Base-by-base conservation (phyloP, 768 basidiomycete genomes). In the Suillus variegatus region DNA sequence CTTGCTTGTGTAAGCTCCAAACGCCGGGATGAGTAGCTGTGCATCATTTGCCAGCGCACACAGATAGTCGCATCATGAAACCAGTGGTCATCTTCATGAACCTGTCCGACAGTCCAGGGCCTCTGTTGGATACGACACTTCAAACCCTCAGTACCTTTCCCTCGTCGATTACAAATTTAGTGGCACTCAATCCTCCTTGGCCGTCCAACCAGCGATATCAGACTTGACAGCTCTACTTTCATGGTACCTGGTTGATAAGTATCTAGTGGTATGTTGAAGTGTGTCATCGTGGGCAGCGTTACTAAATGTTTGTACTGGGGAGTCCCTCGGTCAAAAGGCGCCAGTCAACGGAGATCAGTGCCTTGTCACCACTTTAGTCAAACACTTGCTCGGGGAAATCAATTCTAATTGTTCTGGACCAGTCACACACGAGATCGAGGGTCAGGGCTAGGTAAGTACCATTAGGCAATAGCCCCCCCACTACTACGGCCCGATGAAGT, bases 401-500 rank as follows among this genome's bases (percentile, higher is more conserved):
- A n/a, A n/a, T 55, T 32, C 7, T 4, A 52, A 28, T 28, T 25
- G 3, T 51, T 35, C 10, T 36, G 32, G n/a, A n/a, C 55, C 35
- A 36, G 12, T 40, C 38, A n/a, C 36, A n/a, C 13, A 38, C 56
- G 16, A 57, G n/a, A 57, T 38, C 36, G 36, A 58, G 61, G 43
- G 25, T 36, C 56, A 49, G 32, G 44, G 57, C 32, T 20, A 28
- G 12, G 35, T 32, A 32, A 32, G 32, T 25, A 3, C n/a, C 9
- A 54, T 54, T 25, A 40, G 55, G 41, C 41, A 46, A 61, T 38
- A 41, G 13, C 12, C 25, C 38, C 51, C 41, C 22, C 14, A 10
- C 36, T 55, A 54, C 44, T 55, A 54, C 44, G 49, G 54, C 8
- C 62, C 57, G 61, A 56, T 28, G 41, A 65, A 41, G 63, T 51